phyloP scores from a whole-genome alignment of 768 basidiomycete species.

The Leccinum boreale region DNA sequence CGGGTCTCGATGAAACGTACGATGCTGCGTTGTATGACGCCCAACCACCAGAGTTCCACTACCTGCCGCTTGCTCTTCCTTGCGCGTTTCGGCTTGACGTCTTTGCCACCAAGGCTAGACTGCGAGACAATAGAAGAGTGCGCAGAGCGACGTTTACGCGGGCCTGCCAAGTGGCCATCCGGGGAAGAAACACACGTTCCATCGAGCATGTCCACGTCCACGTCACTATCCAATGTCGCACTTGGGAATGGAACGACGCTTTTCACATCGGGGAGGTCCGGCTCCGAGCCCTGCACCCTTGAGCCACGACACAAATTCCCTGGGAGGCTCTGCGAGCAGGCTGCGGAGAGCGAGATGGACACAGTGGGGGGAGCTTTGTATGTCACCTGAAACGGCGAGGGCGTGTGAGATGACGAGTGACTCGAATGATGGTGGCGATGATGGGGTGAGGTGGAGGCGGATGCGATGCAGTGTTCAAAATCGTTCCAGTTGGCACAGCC shows the following conservation, averaged over 20 bases:
- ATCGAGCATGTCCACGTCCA: conserved; percentile 29
- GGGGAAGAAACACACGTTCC: conserved; percentile 16
- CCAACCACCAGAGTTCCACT: conserved; percentile 36
- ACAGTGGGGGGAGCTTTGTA: conserved; percentile 38
- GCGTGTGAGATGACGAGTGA: background rate
- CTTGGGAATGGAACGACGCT: conserved; percentile 39
- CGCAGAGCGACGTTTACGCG: conserved; percentile 35
- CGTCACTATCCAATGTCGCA: conserved; percentile 19
- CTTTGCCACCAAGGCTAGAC: conserved; percentile 10
- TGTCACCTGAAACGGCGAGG: conserved; percentile 21
- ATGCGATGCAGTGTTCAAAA: background rate
- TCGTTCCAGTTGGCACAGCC: conserved; percentile 8
- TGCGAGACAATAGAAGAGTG: conserved; percentile 28
- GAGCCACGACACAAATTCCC: background rate
- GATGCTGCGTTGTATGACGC: conserved; percentile 36
- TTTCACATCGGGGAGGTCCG: conserved; percentile 28
- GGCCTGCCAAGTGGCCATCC: background rate
- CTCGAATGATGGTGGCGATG: conserved; percentile 7
- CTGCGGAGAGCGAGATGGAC: conserved; percentile 37
- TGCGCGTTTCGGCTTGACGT: conserved; percentile 28
- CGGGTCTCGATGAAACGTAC: conserved; percentile 20
- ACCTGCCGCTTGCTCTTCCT: conserved; percentile 32
- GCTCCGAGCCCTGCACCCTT: conserved; percentile 7
- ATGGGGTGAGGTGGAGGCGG: background rate
- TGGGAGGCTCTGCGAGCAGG: conserved; percentile 21